Conservation (phyloP, 768 basidiomycete species). For the Termitomyces sp. region DNA sequence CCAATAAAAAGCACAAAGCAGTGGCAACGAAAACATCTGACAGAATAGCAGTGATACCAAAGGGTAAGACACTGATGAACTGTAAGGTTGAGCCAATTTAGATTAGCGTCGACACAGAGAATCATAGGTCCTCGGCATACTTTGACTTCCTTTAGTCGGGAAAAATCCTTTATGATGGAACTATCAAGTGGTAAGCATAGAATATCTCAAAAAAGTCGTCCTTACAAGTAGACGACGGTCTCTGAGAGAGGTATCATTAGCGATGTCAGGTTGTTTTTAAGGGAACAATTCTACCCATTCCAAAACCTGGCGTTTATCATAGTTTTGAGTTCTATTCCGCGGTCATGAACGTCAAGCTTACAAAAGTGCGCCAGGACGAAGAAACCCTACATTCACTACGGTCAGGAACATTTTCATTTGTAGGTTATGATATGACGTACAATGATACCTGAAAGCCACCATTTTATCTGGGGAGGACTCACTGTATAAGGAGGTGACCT, state of each 20-base stretch:
- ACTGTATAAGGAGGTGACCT: slow-evolving; percentile 26
- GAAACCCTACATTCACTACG: slow-evolving; percentile 20
- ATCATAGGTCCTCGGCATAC: slow-evolving; percentile 23
- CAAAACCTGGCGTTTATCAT: slow-evolving; percentile 31
- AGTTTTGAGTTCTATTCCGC: background rate
- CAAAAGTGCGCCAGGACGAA: slow-evolving; percentile 41
- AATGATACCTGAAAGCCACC: slow-evolving; percentile 37
- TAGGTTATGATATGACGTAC: slow-evolving; percentile 18
- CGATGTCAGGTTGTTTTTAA: background rate
- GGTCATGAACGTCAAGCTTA: slow-evolving; percentile 21
- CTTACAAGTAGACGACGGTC: slow-evolving; percentile 38
- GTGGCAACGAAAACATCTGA: slow-evolving; percentile 47
- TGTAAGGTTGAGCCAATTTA: slow-evolving; percentile 12
- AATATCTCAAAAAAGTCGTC: background rate
- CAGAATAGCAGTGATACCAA: slow-evolving; percentile 41
- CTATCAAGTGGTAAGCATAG: slow-evolving; percentile 20
- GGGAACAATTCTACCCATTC: slow-evolving; percentile 31
- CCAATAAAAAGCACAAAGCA: slow-evolving; percentile 40
- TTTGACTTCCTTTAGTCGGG: slow-evolving; percentile 31
- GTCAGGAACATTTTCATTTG: background rate
- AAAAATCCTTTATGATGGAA: slow-evolving; percentile 37
- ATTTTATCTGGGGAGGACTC: slow-evolving; percentile 29
- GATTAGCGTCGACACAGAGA: background rate
- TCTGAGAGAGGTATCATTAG: slow-evolving; percentile 23
- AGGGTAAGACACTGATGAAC: slow-evolving; percentile 40